These are phyloP conservation scores for Physaria fendleri DNA, from an alignment of 345 rosid species.

Conservation along the genomic window DNA sequence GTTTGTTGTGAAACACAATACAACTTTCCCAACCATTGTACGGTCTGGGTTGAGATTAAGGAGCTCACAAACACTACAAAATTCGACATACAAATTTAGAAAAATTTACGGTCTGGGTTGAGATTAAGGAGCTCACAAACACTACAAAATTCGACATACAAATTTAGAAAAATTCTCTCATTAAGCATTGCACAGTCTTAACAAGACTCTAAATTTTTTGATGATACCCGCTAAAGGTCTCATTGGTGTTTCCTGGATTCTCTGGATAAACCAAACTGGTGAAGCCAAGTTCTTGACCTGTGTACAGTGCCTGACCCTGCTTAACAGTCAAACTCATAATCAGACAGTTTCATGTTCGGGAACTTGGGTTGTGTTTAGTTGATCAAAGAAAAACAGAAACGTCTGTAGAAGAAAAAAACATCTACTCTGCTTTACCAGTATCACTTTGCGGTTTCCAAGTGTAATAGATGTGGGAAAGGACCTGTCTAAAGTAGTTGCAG, in stretches of 20 bases:
- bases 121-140: neutral
- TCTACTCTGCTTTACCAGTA: constrained; percentile 22
- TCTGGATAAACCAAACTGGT: constrained; percentile 37
- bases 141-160: neutral
- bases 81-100: neutral
- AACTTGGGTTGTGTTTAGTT: neutral
- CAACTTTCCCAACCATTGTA: constrained; percentile 29
- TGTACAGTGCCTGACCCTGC: constrained; percentile 31
- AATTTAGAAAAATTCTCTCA: neutral
- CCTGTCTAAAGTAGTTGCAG: constrained; percentile 43
- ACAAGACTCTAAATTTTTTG: neutral
- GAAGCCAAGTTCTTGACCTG: constrained; percentile 26
- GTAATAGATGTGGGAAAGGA: constrained; percentile 30
- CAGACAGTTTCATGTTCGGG: neutral
- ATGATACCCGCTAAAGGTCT: constrained; percentile 11
- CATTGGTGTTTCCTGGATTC: constrained; percentile 9
- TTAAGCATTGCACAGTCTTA: neutral
- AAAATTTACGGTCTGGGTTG: constrained; percentile 6
- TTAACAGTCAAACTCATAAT: neutral
- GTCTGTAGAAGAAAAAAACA: neutral
- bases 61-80: constrained; percentile 12
- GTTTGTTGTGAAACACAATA: constrained; percentile 29
- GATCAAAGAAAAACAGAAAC: neutral
- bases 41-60: neutral
- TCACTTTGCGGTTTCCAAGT: constrained; percentile 16